Percentiles rank a stretch among this genome's conserved stretches.
Conservation (phyloP, 768 basidiomycete species). For the Thelephora aurantiotincta region DNA sequence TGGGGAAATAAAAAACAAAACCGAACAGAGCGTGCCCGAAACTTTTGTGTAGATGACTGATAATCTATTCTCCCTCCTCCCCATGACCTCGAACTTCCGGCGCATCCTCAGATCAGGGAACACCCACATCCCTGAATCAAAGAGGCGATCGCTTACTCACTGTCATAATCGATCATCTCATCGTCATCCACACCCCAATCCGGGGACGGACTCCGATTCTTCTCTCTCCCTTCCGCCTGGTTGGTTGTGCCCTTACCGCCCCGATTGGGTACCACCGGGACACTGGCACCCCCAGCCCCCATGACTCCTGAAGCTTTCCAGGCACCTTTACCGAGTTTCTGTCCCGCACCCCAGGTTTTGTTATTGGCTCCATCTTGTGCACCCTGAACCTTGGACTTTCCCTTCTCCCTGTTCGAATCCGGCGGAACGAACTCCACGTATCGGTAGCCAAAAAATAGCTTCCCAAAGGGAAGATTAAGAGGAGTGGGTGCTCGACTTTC, state of each 20-base stretch:
- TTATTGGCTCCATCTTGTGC: conserved; percentile 7
- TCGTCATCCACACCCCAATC: conserved; percentile 72
- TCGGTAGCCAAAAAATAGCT: conserved; percentile 94
- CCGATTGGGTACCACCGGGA: conserved; percentile 29
- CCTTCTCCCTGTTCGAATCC: conserved; percentile 27
- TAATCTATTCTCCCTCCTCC: too few relatives aligned
- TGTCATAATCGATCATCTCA: conserved; percentile 74
- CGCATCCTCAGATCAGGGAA: too few relatives aligned
- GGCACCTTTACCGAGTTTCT: conserved; percentile 31
- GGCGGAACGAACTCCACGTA: conserved; percentile 54
- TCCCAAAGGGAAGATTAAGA: conserved; percentile 81
- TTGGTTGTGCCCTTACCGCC: conserved; percentile 23
- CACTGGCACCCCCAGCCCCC: conserved; percentile 40
- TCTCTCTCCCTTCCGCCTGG: neutral
- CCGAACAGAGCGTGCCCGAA: too few relatives aligned
- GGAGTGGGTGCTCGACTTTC: conserved; percentile 78
- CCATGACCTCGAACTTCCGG: too few relatives aligned
- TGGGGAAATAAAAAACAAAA: too few relatives aligned
- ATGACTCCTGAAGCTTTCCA: conserved; percentile 22
- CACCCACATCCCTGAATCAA: too few relatives aligned
- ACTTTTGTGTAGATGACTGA: too few relatives aligned
- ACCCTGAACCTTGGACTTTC: conserved; percentile 30
- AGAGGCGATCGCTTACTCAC: conserved; percentile 32
- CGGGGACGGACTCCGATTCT: conserved; percentile 47
- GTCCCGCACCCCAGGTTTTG: conserved; percentile 26